Evolutionary conservation across 176 grass and related monocot species (phyloP).

Genomic region (Zea mays): Zm-B73-REFERENCE-NAM-5.0 NC_050104.1:69541001-69541500

Average conservation of each 20-base stretch:
- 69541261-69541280: neutral
- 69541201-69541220: neutral
- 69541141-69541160: neutral
- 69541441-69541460: neutral
- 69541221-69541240: neutral
- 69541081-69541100: neutral
- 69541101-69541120: neutral
- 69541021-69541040: neutral
- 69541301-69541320: neutral
- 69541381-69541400: neutral
- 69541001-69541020: neutral
- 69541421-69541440: slow-evolving; percentile 10
- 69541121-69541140: neutral
- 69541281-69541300: neutral
- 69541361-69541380: neutral
- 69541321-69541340: neutral
- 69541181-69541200: neutral
- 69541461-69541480: neutral
- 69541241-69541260: neutral
- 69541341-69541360: neutral
- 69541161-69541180: neutral
- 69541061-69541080: neutral
- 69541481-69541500: neutral
- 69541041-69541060: neutral
- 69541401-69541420: neutral